Evolutionary conservation across 2,329 filamentous ascomycete genomes (phyloP), one percentile per base, ranked within the genome.

Genomic region (Colletotrichum sp.): DNA sequence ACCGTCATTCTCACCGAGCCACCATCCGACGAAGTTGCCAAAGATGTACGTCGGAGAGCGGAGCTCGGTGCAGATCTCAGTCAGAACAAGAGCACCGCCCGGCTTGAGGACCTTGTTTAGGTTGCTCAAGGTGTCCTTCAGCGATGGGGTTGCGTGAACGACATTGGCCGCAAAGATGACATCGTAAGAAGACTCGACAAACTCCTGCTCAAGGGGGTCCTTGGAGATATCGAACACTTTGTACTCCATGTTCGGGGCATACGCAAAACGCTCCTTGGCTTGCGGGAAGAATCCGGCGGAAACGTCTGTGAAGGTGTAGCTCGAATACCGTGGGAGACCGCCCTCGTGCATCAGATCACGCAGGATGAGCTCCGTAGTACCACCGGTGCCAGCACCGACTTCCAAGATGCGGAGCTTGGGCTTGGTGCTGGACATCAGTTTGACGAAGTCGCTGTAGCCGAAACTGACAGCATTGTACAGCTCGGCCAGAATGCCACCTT

Each of bases 321-420:
- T 84, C 3, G 71, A 55, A 62, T 72, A 72, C 0, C n/a, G 9
- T 0, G 60, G 60, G 0, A 71, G 27, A 28, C 69, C 39, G 6
- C 62, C 48, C 6, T 32, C 15, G 12, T 60, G 18, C 16, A 60
- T 18, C 34, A 72, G 27, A 28, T 22, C 15, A 0, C 52, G 48
- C 7, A 71, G n/a, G 22, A 70, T 66, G 30, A 55, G 30, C 22
- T 48, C 70, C 7, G 39, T 76, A 5, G 27, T 58, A 8, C 58
- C 74, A 3, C 71, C 71, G 1, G 71, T 69, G 27, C 71, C 75
- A 6, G 62, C 71, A 6, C 75, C 75, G 18, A 77, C 30, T 34
- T 77, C 75, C 3, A 77, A 22, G 30, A 77, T 84, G 36, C 88
- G 87, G 6, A 89, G 82, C 9, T 78, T 77, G 5, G 79, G 78